Percentiles rank a stretch among this genome's conserved stretches.
These are phyloP conservation scores for Suillus spraguei DNA, from an alignment of 768 basidiomycete genomes.

Conservation along the genomic window DNA sequence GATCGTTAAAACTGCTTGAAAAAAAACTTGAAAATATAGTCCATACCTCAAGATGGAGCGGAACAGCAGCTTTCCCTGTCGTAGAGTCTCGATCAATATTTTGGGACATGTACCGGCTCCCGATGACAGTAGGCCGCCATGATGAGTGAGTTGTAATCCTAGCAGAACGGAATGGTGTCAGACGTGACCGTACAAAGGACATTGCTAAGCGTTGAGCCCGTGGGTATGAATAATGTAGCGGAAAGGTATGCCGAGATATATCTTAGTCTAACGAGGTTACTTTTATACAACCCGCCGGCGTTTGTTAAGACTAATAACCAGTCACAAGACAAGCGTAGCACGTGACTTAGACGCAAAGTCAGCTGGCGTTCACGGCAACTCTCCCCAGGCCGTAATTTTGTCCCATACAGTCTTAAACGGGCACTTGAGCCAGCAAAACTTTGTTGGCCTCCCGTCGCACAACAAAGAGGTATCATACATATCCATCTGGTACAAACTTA, in stretches of 20 bases:
- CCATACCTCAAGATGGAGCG: slow-evolving; percentile 56
- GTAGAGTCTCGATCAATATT: slow-evolving; percentile 38
- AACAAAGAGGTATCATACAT: too few species aligned
- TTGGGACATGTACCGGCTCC: slow-evolving; percentile 17
- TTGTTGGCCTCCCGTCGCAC: too few species aligned
- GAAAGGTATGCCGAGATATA: slow-evolving; percentile 6
- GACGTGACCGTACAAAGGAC: slow-evolving; percentile 19
- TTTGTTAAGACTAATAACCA: neutral
- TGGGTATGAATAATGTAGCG: slow-evolving; percentile 7
- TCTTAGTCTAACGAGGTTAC: slow-evolving; percentile 11
- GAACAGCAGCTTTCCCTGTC: slow-evolving; percentile 48
- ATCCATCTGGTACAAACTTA: too few species aligned
- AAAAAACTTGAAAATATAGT: neutral
- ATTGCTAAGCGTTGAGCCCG: slow-evolving; percentile 16
- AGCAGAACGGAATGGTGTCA: slow-evolving; percentile 17
- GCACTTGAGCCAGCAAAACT: too few species aligned
- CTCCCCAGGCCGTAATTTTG: too few species aligned
- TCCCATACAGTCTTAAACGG: too few species aligned
- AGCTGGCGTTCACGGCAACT: too few species aligned
- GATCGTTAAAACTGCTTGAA: slow-evolving; percentile 1
- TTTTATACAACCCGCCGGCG: slow-evolving; percentile 24
- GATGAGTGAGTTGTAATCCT: slow-evolving; percentile 7
- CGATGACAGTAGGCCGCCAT: slow-evolving; percentile 18
- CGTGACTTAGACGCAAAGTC: too few species aligned
- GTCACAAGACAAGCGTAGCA: neutral